Conservation (phyloP, 202 grass and related monocot genomes). For the Tripidium arundinaceum region DNA sequence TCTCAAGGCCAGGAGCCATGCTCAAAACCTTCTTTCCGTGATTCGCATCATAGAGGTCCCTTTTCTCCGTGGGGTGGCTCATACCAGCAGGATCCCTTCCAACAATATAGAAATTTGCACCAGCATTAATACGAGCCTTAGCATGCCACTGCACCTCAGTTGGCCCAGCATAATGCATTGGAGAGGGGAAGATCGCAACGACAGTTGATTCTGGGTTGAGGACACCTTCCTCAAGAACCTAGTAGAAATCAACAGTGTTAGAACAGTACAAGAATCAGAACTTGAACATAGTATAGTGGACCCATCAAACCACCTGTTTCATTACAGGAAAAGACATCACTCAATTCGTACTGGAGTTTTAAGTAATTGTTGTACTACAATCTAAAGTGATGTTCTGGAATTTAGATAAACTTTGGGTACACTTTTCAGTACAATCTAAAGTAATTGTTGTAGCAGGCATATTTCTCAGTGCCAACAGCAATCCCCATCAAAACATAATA, state of each 20-base stretch:
- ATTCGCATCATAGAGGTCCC: constrained; percentile 95
- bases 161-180: constrained; percentile 96
- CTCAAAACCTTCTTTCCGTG: constrained; percentile 96
- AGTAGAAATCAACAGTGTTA: constrained; percentile 24
- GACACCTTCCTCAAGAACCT: constrained; percentile 98
- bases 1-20: constrained; percentile 96
- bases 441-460: no score
- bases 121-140: constrained; percentile 96
- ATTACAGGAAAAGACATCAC: background rate
- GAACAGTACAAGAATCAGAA: background rate
- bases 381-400: background rate
- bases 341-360: background rate
- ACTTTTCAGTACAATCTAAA: background rate
- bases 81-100: constrained; percentile 98
- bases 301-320: background rate
- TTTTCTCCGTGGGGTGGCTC: constrained; percentile 70
- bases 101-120: constrained; percentile 98
- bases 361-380: background rate
- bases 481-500: background rate
- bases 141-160: constrained; percentile 99
- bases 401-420: background rate
- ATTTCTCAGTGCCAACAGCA: background rate
- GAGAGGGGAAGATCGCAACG: constrained; percentile 92
- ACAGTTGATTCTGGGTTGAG: constrained; percentile 96
- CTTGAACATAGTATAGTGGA: background rate